These are phyloP conservation scores for Syncephalis plumigaleata DNA, from an alignment of 371 early-diverging fungal species.

Conservation along the genomic window DNA sequence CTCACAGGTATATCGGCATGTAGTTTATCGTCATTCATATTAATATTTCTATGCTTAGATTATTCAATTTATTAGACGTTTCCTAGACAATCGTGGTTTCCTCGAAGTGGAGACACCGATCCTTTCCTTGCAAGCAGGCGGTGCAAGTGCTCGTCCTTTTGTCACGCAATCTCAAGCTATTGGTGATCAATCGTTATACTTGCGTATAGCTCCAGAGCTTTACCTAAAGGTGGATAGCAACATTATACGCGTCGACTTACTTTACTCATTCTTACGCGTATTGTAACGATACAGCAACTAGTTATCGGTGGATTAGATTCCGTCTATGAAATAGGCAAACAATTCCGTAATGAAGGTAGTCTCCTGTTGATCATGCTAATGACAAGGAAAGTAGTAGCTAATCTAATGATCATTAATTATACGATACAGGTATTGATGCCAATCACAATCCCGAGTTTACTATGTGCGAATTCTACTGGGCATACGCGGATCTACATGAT, in stretches of 20 bases:
- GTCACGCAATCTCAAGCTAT: constrained; percentile 90
- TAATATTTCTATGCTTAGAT: constrained; percentile 22
- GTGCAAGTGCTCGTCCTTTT: constrained; percentile 99
- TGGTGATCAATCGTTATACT: constrained; percentile 87
- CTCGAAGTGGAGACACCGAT: constrained; percentile 99
- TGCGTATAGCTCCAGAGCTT: constrained; percentile 98
- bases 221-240: constrained; percentile 79
- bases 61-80: constrained; percentile 88
- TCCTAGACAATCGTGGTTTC: constrained; percentile 88
- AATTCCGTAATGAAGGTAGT: constrained; percentile 96
- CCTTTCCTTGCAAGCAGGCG: constrained; percentile 99
- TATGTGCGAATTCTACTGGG: constrained; percentile 99
- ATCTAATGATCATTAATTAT: too few relatives aligned
- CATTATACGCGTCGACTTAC: background rate
- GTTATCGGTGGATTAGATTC: constrained; percentile 98
- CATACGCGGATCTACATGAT: constrained; percentile 97
- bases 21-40: background rate
- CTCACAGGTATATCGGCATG: constrained; percentile 25
- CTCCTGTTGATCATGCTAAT: too few relatives aligned
- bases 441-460: constrained; percentile 99
- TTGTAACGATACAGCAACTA: constrained; percentile 14
- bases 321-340: constrained; percentile 99
- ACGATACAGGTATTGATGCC: constrained; percentile 98
- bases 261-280: background rate
- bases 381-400: too few relatives aligned